These are phyloP conservation scores for Solioccasus polychromus DNA, from an alignment of 768 basidiomycete genomes.

Conservation along the genomic window DNA sequence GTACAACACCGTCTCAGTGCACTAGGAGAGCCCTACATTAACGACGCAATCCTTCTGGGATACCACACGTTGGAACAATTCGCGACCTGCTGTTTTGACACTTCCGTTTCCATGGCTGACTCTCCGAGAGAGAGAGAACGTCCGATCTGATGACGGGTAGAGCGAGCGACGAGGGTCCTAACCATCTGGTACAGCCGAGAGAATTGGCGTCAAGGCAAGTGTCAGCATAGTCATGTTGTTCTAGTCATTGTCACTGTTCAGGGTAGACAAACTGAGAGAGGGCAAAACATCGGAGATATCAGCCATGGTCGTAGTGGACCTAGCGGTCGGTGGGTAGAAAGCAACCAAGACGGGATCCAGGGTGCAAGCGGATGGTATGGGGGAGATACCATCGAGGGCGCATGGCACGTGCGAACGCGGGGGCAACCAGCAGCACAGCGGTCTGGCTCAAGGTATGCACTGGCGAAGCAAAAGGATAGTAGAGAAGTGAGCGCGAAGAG, in stretches of 20 bases:
- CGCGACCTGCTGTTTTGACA: constrained; percentile 8
- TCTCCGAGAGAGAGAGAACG: constrained; percentile 18
- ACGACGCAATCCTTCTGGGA: constrained; percentile 18
- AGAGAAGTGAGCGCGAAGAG: no score
- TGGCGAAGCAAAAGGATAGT: no score
- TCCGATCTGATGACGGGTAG: constrained; percentile 7
- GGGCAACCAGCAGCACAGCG: background rate
- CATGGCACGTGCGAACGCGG: constrained; percentile 1
- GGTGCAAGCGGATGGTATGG: background rate
- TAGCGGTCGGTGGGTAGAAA: background rate
- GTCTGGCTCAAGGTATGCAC: background rate
- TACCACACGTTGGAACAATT: constrained; percentile 7
- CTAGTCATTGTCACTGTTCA: background rate
- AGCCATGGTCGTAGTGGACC: no score
- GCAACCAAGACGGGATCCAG: background rate
- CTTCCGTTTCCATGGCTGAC: constrained; percentile 5
- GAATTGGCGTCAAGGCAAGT: constrained; percentile 8
- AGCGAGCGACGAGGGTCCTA: constrained; percentile 1
- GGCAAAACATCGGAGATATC: background rate
- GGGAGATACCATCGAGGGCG: background rate
- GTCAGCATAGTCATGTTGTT: no score
- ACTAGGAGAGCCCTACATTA: no score
- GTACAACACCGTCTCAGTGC: background rate
- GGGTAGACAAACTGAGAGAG: background rate
- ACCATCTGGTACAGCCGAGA: constrained; percentile 9